Percentiles rank a stretch among this genome's conserved stretches.
phyloP scores from a whole-genome alignment of 1,284 basidiomycete species.

The Pseudozyma pruni region DNA sequence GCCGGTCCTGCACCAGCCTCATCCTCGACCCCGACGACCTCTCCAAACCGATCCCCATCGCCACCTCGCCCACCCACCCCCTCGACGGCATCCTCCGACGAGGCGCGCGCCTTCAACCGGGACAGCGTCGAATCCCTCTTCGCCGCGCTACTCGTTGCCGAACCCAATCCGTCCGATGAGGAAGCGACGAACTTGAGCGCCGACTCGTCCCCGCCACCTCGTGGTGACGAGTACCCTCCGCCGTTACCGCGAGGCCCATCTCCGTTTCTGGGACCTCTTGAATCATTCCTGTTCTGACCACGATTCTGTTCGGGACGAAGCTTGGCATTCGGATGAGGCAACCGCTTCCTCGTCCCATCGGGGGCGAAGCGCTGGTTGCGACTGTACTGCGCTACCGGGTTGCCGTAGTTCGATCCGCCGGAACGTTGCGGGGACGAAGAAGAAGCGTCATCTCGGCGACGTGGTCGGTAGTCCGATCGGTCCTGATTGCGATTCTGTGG shows the following conservation, averaged over 20 bases:
- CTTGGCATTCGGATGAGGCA: constrained; percentile 35
- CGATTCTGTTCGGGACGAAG: constrained; percentile 8
- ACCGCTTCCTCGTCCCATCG: constrained; percentile 34
- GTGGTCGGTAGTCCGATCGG: constrained; percentile 10
- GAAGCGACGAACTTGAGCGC: constrained; percentile 26
- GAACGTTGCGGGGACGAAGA: constrained; percentile 9
- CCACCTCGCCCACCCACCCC: constrained; percentile 1
- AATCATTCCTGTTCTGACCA: constrained; percentile 1
- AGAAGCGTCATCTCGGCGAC: constrained; percentile 6
- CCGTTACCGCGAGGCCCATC: neutral
- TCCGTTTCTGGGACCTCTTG: constrained; percentile 11
- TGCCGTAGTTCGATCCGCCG: constrained; percentile 10
- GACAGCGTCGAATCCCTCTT: constrained; percentile 23
- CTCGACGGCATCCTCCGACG: neutral
- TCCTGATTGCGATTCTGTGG: constrained; percentile 15
- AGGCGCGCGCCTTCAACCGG: constrained; percentile 15
- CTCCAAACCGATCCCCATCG: constrained; percentile 8
- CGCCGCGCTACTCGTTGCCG: neutral
- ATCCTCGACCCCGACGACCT: neutral
- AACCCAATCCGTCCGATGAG: neutral
- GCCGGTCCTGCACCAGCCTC: neutral
- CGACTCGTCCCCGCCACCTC: constrained; percentile 13
- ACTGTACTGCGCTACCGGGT: constrained; percentile 27
- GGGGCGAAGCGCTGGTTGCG: constrained; percentile 37
- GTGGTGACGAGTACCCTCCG: constrained; percentile 1